phyloP scores from a whole-genome alignment of 2,329 filamentous ascomycete species.

The Pestalotiopsis sp. region DNA sequence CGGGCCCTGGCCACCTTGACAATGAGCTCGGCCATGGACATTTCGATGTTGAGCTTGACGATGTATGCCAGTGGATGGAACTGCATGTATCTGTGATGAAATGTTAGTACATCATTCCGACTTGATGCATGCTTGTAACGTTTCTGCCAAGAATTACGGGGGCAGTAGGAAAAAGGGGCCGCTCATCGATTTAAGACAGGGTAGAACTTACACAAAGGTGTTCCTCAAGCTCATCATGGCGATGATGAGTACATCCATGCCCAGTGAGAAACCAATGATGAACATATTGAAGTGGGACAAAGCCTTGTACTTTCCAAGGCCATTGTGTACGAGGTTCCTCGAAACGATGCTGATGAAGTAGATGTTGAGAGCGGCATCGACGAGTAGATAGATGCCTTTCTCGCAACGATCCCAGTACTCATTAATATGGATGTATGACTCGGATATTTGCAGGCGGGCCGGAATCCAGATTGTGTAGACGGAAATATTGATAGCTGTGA shows the following conservation, averaged over 20 bases:
- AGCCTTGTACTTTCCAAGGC: constrained; percentile 7
- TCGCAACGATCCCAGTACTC: constrained; percentile 4
- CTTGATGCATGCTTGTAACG: background rate
- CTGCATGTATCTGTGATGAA: constrained; percentile 41
- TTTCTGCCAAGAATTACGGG: background rate
- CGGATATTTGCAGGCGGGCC: constrained; percentile 44
- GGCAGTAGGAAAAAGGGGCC: background rate
- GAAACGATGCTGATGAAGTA: constrained; percentile 9
- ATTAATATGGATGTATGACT: constrained; percentile 36
- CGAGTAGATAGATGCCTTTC: constrained; percentile 2
- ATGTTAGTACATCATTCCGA: background rate
- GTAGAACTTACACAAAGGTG: constrained; percentile 37
- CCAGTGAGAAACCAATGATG: constrained; percentile 45
- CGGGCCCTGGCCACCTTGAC: constrained; percentile 20
- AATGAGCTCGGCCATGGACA: constrained; percentile 56
- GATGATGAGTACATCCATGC: constrained; percentile 44
- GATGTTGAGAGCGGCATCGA: constrained; percentile 9
- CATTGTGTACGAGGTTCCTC: background rate
- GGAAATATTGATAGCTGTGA: constrained; percentile 51
- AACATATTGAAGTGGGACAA: constrained; percentile 37
- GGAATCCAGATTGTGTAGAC: constrained; percentile 61
- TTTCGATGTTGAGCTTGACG: constrained; percentile 57
- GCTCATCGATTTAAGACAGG: background rate
- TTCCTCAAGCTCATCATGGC: constrained; percentile 46
- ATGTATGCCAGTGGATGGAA: constrained; percentile 55